Conservation (phyloP, 78 protist species). For the Dictyostelium firmibasis region DNA sequence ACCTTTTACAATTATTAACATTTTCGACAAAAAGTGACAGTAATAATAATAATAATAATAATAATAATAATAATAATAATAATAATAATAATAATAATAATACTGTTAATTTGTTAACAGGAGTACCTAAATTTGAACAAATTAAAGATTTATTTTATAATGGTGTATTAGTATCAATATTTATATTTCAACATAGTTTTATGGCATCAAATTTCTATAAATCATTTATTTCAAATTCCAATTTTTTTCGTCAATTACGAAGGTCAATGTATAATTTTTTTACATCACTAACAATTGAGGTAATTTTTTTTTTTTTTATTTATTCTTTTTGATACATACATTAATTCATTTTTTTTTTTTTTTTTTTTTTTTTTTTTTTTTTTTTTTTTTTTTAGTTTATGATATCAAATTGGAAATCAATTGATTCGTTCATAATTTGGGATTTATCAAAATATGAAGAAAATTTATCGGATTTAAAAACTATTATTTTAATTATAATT, state of each 20-base stretch:
- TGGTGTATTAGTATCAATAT: background rate
- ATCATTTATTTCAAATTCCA: background rate
- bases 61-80: background rate
- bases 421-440: background rate
- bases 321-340: background rate
- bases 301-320: background rate
- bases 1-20: background rate
- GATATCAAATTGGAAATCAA: background rate
- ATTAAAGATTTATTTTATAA: background rate
- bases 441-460: background rate
- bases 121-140: background rate
- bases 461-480: background rate
- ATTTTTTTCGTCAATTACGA: background rate
- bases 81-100: background rate
- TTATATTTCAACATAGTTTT: constrained; percentile 14
- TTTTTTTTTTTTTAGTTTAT: background rate
- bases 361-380: background rate
- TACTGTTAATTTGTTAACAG: background rate
- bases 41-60: background rate
- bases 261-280: background rate
- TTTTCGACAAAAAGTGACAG: background rate
- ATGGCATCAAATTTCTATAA: background rate
- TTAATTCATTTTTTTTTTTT: background rate
- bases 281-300: background rate
- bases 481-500: background rate